Conservation (phyloP, 1,284 basidiomycete genomes). For the Vanrija sp. region DNA sequence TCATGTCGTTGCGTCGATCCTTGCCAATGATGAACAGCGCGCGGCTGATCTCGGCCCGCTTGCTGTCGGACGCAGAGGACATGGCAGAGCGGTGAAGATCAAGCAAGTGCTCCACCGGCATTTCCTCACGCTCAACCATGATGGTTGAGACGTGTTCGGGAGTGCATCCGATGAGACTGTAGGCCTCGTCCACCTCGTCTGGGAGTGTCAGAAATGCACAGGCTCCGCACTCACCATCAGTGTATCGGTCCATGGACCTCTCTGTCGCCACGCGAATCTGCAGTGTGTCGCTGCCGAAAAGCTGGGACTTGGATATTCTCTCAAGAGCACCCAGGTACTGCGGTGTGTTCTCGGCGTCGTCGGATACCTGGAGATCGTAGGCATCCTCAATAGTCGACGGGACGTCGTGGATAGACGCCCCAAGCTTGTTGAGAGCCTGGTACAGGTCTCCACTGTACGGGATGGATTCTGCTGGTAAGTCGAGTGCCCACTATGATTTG, state of each 20-base stretch:
- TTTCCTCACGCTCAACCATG: conserved; percentile 24
- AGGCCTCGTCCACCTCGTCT: conserved; percentile 38
- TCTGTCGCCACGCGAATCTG: conserved; percentile 36
- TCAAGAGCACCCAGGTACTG: conserved; percentile 35
- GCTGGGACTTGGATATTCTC: conserved; percentile 17
- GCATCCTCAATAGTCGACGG: conserved; percentile 26
- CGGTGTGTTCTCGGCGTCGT: conserved; percentile 14
- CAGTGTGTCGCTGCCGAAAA: conserved; percentile 23
- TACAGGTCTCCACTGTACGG: conserved; percentile 6
- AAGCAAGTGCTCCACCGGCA: conserved; percentile 34
- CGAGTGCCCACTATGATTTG: neutral
- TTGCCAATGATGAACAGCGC: conserved; percentile 34
- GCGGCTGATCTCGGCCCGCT: conserved; percentile 16
- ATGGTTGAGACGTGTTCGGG: conserved; percentile 20
- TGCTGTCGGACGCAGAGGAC: conserved; percentile 11
- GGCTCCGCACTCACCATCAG: conserved; percentile 16
- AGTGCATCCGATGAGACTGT: conserved; percentile 30
- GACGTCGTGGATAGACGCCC: conserved; percentile 24
- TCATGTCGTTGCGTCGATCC: conserved; percentile 19
- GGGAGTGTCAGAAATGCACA: conserved; percentile 8
- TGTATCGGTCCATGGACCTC: conserved; percentile 33
- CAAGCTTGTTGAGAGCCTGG: conserved; percentile 18
- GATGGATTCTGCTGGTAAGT: conserved; percentile 1
- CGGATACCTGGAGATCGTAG: conserved; percentile 35
- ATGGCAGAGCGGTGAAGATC: conserved; percentile 30